Evolutionary conservation across 768 basidiomycete genomes (phyloP).

Genomic region (Trametes meyenii): DNA sequence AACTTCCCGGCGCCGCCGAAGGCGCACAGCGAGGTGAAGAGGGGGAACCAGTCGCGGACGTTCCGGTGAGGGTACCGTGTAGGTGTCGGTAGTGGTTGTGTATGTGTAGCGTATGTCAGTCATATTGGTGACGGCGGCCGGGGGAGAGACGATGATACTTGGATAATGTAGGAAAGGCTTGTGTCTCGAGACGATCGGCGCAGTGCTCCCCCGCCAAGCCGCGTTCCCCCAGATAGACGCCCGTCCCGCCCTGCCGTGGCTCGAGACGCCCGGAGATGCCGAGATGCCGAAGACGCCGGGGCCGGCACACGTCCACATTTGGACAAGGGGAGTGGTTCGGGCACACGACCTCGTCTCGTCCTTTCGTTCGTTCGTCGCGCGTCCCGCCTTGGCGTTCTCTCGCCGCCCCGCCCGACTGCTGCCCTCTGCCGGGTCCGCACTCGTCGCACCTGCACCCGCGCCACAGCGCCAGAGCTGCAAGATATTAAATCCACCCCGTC

Average conservation of each 20-base stretch:
- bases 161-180: too few relatives aligned
- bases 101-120: background rate
- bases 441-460: background rate
- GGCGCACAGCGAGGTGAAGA: conserved; percentile 37
- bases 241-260: too few relatives aligned
- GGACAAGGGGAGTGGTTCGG: background rate
- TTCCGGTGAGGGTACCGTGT: conserved; percentile 29
- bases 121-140: background rate
- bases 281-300: background rate
- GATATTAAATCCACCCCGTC: background rate
- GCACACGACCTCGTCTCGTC: background rate
- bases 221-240: too few relatives aligned
- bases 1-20: conserved; percentile 37
- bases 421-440: background rate
- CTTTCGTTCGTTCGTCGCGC: too few relatives aligned
- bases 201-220: too few relatives aligned
- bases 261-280: background rate
- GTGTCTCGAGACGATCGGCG: too few relatives aligned
- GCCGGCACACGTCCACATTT: background rate
- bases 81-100: background rate
- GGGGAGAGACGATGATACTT: background rate
- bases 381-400: too few relatives aligned
- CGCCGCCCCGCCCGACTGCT: background rate
- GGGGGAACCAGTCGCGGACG: conserved; percentile 39
- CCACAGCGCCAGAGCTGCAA: background rate